Percentiles rank a stretch among this genome's conserved stretches.
Evolutionary conservation across 2,329 filamentous ascomycete species (phyloP).

Genomic region (Fusarium palustre): DNA sequence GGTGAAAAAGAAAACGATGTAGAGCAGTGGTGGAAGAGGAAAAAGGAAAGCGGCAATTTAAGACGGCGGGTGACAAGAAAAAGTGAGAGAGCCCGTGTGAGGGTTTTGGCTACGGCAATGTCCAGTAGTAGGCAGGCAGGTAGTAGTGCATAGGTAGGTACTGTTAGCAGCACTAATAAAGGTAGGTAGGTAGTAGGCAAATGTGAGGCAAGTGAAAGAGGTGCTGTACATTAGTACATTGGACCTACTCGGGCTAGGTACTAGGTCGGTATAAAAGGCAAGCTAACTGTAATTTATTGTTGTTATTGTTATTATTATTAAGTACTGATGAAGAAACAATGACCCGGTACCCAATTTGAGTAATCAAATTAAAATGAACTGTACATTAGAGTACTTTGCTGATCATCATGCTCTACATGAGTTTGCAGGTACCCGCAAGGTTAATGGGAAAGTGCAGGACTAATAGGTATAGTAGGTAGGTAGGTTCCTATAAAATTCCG

Average conservation of each 20-base stretch:
- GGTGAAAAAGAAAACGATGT: slow-evolving; percentile 31
- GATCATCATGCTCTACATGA: not conserved
- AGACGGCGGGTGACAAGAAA: slow-evolving; percentile 39
- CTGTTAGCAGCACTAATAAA: not conserved
- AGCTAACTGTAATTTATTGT: slow-evolving; percentile 4
- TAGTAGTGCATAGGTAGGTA: not conserved
- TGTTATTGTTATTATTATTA: not conserved
- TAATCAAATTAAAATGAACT: slow-evolving; percentile 13
- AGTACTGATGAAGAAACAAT: slow-evolving; percentile 20
- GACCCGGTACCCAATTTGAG: not conserved
- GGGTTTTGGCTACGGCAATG: slow-evolving; percentile 38
- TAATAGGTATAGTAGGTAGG: too few species aligned
- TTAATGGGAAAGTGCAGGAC: slow-evolving; percentile 12
- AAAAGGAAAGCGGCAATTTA: slow-evolving; percentile 47
- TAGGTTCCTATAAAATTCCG: slow-evolving; percentile 2
- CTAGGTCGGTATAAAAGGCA: not conserved
- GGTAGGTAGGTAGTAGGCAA: not conserved
- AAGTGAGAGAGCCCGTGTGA: slow-evolving; percentile 39
- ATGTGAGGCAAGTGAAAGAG: not conserved
- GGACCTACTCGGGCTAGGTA: not conserved
- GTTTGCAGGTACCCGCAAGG: slow-evolving; percentile 16
- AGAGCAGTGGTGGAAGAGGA: slow-evolving; percentile 20
- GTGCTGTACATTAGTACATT: not conserved
- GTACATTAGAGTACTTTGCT: slow-evolving; percentile 29
- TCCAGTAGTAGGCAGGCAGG: not conserved